A percentile compares a stretch with the other conserved stretches of the same genome.
phyloP scores from a whole-genome alignment of 768 basidiomycete species.

The Agrocybe praecox region DNA sequence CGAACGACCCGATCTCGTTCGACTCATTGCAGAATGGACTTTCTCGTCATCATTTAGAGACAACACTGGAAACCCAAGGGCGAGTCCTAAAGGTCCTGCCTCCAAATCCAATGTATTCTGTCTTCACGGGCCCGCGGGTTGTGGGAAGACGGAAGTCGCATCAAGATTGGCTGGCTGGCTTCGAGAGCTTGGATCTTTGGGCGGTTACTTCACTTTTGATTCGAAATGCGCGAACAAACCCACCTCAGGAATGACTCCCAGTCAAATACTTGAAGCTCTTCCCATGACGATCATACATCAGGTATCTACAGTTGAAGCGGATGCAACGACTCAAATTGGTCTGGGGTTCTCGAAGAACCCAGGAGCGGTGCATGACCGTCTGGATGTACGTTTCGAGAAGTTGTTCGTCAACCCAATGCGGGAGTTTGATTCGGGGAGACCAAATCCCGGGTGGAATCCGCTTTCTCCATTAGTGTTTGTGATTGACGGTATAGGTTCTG shows the following conservation, averaged over 20 bases:
- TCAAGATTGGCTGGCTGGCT: conserved; percentile 19
- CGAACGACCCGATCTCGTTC: conserved; percentile 13
- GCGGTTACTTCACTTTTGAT: conserved; percentile 24
- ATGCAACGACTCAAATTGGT: conserved; percentile 1
- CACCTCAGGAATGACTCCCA: background rate
- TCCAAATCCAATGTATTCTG: conserved; percentile 14
- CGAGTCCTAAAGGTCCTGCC: background rate
- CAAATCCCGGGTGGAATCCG: conserved; percentile 17
- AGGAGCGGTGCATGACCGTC: background rate
- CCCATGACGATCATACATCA: conserved; percentile 22
- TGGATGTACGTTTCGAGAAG: conserved; percentile 16
- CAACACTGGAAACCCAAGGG: background rate
- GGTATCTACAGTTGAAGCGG: conserved; percentile 16
- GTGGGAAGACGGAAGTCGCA: conserved; percentile 16
- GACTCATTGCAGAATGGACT: conserved; percentile 20
- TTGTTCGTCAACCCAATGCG: conserved; percentile 15
- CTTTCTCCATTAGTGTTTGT: conserved; percentile 21
- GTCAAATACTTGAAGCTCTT: conserved; percentile 15
- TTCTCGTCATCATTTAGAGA: conserved; percentile 9
- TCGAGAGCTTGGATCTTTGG: conserved; percentile 18
- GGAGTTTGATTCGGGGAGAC: conserved; percentile 10
- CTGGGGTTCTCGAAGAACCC: conserved; percentile 7
- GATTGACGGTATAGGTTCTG: conserved; percentile 20
- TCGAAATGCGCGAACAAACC: background rate
- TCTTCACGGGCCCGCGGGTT: conserved; percentile 11